Conservation (phyloP, 2,329 filamentous ascomycete genomes). For the Aspergillus cejpii region DNA sequence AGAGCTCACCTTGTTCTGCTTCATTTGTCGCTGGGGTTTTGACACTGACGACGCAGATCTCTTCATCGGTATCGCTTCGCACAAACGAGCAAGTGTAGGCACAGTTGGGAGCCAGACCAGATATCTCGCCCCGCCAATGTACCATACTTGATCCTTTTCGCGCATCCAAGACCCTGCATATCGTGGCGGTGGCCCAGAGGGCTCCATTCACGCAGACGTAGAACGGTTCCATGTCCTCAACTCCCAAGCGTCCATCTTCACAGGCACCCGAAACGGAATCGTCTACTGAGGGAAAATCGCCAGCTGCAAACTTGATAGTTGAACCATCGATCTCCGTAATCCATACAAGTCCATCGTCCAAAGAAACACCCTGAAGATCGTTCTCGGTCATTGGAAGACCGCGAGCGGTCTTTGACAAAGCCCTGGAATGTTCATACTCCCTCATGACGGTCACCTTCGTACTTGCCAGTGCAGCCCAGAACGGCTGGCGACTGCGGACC, state of each 20-base stretch:
- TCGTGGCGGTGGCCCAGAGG: constrained; percentile 56
- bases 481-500: constrained; percentile 80
- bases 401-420: constrained; percentile 35
- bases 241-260: constrained; percentile 23
- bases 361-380: constrained; percentile 37
- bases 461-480: constrained; percentile 90
- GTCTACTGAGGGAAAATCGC: constrained; percentile 33
- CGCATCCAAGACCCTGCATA: constrained; percentile 43
- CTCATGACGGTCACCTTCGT: constrained; percentile 96
- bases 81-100: constrained; percentile 60
- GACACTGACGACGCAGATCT: constrained; percentile 55
- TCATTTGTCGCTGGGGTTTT: constrained; percentile 56
- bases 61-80: constrained; percentile 49
- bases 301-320: constrained; percentile 44
- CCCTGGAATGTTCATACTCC: constrained; percentile 72
- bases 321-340: constrained; percentile 44
- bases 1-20: constrained; percentile 50
- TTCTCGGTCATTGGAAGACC: constrained; percentile 38
- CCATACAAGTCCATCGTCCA: constrained; percentile 43
- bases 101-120: constrained; percentile 57
- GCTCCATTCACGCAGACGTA: constrained; percentile 61
- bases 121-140: constrained; percentile 57
- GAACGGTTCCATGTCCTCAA: constrained; percentile 50
- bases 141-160: constrained; percentile 41
- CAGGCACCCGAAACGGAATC: constrained; percentile 28